Evolutionary conservation across 1,139 yeast species (phyloP).

Genomic region (Hanseniaspora gamundiae): DNA sequence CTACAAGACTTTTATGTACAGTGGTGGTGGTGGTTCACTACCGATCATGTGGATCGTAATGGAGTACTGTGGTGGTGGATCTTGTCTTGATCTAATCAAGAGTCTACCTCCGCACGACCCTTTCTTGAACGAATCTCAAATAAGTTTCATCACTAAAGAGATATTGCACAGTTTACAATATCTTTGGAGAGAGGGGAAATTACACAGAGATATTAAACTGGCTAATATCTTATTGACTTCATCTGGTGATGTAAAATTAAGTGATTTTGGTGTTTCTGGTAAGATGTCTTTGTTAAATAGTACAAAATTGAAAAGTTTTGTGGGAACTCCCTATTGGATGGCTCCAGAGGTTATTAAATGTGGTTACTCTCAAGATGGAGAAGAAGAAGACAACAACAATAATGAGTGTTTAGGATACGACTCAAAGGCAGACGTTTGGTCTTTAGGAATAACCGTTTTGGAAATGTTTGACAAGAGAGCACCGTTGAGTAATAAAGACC

Average conservation of each 20-base stretch:
- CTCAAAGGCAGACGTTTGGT: constrained; percentile 82
- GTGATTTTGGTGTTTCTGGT: constrained; percentile 84
- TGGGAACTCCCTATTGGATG: constrained; percentile 92
- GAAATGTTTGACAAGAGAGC: constrained; percentile 66
- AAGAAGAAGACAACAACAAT: neutral
- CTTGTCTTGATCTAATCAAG: constrained; percentile 64
- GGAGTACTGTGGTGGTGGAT: constrained; percentile 92
- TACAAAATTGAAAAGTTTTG: constrained; percentile 56
- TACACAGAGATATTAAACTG: constrained; percentile 79
- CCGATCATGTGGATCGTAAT: constrained; percentile 74
- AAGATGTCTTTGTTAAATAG: constrained; percentile 48
- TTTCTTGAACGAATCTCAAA: constrained; percentile 41
- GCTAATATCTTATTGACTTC: constrained; percentile 66
- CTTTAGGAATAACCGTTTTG: constrained; percentile 70
- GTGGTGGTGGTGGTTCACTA: constrained; percentile 28
- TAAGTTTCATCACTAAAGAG: constrained; percentile 46
- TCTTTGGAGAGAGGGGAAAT: constrained; percentile 56
- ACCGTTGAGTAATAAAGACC: constrained; percentile 57
- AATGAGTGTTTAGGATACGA: constrained; percentile 42
- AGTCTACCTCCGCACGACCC: constrained; percentile 29
- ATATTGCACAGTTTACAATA: constrained; percentile 57
- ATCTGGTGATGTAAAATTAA: constrained; percentile 53
- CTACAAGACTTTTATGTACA: constrained; percentile 44
- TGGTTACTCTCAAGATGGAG: neutral
- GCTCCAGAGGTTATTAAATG: constrained; percentile 71